These are phyloP conservation scores for Hypsizygus marmoreus DNA, from an alignment of 768 basidiomycete species.

Conservation along the genomic window DNA sequence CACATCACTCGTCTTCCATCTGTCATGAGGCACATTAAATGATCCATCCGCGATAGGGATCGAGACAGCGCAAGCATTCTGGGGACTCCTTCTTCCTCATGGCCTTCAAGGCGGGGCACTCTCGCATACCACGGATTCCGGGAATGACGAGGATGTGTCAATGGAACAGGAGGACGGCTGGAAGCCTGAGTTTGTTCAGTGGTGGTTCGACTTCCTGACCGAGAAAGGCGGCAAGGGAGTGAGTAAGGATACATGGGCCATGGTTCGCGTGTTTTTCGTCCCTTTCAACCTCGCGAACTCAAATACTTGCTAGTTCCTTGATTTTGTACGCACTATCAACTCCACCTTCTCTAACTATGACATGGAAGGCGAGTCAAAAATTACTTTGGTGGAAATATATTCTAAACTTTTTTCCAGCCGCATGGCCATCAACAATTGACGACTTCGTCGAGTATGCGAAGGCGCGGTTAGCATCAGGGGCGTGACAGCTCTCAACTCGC, in stretches of 20 bases:
- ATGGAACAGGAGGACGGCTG: conserved; percentile 59
- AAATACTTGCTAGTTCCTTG: conserved; percentile 58
- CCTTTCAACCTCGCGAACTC: neutral
- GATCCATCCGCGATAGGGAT: conserved; percentile 39
- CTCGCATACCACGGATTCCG: conserved; percentile 35
- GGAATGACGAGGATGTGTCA: conserved; percentile 47
- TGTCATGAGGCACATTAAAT: neutral
- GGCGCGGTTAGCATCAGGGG: conserved; percentile 29
- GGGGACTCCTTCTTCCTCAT: conserved; percentile 74
- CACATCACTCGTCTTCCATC: conserved; percentile 9
- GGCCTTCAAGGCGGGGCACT: conserved; percentile 71
- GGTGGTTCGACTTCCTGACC: conserved; percentile 81
- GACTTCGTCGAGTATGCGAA: conserved; percentile 77
- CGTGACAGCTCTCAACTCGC: too few relatives aligned
- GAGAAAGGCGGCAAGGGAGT: conserved; percentile 72
- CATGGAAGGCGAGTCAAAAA: conserved; percentile 57
- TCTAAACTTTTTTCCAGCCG: conserved; percentile 44
- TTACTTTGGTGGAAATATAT: conserved; percentile 3
- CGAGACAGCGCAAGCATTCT: conserved; percentile 76
- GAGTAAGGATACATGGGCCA: conserved; percentile 87
- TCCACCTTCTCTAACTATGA: conserved; percentile 73
- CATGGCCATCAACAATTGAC: conserved; percentile 88
- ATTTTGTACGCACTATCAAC: conserved; percentile 78
- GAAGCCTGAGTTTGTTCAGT: conserved; percentile 58
- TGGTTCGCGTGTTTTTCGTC: conserved; percentile 51